Base-by-base conservation (phyloP, 1,284 basidiomycete species). In the Tetrapyrgos nigripes region DNA sequence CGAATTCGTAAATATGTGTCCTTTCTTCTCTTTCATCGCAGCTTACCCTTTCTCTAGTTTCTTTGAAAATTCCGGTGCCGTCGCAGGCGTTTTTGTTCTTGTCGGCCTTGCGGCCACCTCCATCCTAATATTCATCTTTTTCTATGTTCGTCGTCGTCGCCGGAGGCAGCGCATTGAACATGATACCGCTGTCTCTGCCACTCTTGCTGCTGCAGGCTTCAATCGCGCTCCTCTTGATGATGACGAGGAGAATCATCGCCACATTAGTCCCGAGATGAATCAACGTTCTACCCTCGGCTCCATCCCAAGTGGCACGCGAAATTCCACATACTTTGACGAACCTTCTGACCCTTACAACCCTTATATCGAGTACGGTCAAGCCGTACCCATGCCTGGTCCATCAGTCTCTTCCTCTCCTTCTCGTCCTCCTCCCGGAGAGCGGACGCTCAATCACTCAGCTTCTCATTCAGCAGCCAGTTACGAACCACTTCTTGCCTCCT, bases 31-130 rank as follows among this genome's bases (percentile, higher is more conserved):
- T n/a, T n/a, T 28, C 21, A 19, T 40, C 17, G 26, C 27, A 29
- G 9, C 27, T 53, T 17, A 56, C 40, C 29, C 45, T 37, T 52
- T 46, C 31, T 65, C 10, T 65, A 91, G 89, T 57, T 93, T 93
- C 72, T 92, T 93, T 73, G 67, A 73, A 27, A 87, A 91, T 67
- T 88, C 86, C 35, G 89, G 89, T 23, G 91, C 90, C 13, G 91
- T 93, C 3, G 85, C 85, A 5, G 91, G 86, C 47, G 89, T 92
- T 23, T 93, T 92, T 66, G 80, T 90, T 37, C 83, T 92, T 29
- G 88, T 91, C 11, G 91, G 89, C 35, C 79, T 93, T 24, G 86
- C 89, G 11, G 82, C 79, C 4, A 85, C 87, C 1, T 84, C 89
- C 10, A 88, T 93, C 58, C 69, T 86, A 35, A 76, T 92, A 33